phyloP scores from a whole-genome alignment of 345 rosid genomes.

The Citrus sinensis region DNA sequence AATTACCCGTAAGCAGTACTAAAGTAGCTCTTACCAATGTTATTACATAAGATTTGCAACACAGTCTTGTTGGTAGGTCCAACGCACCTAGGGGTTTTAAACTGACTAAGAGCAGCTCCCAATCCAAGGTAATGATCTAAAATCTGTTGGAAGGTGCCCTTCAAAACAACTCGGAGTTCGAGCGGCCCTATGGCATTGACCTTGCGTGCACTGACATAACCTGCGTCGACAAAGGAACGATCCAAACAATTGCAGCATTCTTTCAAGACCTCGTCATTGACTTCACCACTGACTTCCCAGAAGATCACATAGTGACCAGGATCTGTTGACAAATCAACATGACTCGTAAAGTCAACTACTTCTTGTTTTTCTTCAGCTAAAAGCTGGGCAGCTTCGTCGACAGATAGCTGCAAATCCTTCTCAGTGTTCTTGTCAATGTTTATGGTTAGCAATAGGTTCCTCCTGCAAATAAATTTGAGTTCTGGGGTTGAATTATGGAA shows the following conservation, averaged over 20 bases:
- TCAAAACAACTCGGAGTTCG: conserved; percentile 67
- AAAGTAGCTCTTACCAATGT: conserved; percentile 52
- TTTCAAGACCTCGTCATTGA: conserved; percentile 47
- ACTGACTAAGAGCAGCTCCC: conserved; percentile 81
- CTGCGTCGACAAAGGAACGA: conserved; percentile 62
- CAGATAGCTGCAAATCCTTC: conserved; percentile 72
- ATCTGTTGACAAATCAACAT: conserved; percentile 55
- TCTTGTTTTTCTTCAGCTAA: conserved; percentile 65
- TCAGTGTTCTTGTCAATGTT: conserved; percentile 97
- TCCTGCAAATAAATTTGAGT: conserved; percentile 77
- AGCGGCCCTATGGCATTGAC: conserved; percentile 65
- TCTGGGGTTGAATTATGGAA: conserved; percentile 84
- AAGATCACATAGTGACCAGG: conserved; percentile 90
- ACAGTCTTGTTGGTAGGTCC: conserved; percentile 50
- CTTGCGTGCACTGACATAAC: conserved; percentile 72
- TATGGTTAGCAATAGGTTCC: conserved; percentile 66
- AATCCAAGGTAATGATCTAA: conserved; percentile 69
- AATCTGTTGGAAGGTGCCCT: conserved; percentile 74
- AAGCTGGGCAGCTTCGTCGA: conserved; percentile 60
- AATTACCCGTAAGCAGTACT: conserved; percentile 52
- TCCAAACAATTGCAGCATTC: conserved; percentile 83
- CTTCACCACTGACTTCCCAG: conserved; percentile 77
- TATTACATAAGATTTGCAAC: conserved; percentile 52
- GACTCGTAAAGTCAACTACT: conserved; percentile 81
- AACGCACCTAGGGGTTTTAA: conserved; percentile 80